phyloP scores from a whole-genome alignment of 345 rosid species.

The Mercurialis annua region DNA sequence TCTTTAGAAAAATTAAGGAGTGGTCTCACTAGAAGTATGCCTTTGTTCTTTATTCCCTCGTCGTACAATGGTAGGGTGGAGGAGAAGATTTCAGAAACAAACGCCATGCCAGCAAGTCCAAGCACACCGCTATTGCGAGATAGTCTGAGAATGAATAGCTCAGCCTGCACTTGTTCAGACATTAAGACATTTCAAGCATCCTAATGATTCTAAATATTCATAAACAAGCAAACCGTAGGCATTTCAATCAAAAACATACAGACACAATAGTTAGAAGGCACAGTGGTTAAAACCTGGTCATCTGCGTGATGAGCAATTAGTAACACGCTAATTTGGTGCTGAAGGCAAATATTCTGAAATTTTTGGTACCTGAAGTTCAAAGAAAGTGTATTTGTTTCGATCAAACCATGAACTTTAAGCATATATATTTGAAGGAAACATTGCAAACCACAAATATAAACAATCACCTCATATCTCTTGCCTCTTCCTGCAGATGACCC shows the following conservation, averaged over 20 bases:
- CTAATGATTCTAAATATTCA: not conserved
- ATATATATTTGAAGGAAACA: not conserved
- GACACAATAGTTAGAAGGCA: not conserved
- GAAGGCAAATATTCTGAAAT: constrained; percentile 57
- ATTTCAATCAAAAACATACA: not conserved
- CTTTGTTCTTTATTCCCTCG: constrained; percentile 32
- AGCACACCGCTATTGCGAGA: constrained; percentile 94
- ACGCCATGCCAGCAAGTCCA: constrained; percentile 90
- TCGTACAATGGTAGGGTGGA: constrained; percentile 23
- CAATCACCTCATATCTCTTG: constrained; percentile 75
- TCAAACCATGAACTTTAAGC: too few species aligned
- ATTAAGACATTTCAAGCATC: constrained; percentile 5
- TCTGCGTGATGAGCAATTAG: constrained; percentile 93
- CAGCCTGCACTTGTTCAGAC: constrained; percentile 63
- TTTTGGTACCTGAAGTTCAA: constrained; percentile 56
- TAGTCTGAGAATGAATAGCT: constrained; percentile 77
- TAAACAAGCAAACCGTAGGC: not conserved
- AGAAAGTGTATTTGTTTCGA: not conserved
- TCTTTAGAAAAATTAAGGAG: constrained; percentile 68
- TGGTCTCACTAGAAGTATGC: constrained; percentile 76
- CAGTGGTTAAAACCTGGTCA: constrained; percentile 62
- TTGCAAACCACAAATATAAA: not conserved
- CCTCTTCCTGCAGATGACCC: constrained; percentile 88
- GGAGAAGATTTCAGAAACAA: constrained; percentile 65
- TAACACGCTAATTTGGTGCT: constrained; percentile 56